Evolutionary conservation across 2,329 filamentous ascomycete genomes (phyloP).

Genomic region (Coniochaeta pulveracea): DNA sequence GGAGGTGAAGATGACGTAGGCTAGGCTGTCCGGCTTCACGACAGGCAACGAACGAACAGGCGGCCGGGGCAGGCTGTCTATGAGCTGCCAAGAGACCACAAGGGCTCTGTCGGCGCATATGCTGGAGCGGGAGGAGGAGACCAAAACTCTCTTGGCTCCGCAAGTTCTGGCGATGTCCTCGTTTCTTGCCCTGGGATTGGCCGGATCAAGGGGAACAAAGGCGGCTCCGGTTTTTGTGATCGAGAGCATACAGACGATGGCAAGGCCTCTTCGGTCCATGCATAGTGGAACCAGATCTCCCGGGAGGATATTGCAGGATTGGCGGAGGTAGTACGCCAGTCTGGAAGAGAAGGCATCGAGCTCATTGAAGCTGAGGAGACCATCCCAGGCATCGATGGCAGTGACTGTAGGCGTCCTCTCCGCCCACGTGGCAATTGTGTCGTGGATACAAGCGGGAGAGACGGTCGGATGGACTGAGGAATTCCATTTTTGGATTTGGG

Average conservation of each 20-base stretch:
- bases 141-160: neutral
- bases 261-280: too few species aligned
- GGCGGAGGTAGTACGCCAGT: too few species aligned
- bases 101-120: neutral
- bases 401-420: too few species aligned
- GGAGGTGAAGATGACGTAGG: conserved; percentile 36
- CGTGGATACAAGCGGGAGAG: too few species aligned
- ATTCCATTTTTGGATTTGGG: too few species aligned
- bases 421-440: too few species aligned
- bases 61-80: neutral
- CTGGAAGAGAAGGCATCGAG: too few species aligned
- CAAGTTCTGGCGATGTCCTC: neutral
- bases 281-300: too few species aligned
- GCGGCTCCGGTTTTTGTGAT: conserved; percentile 8
- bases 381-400: too few species aligned
- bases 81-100: neutral
- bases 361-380: too few species aligned
- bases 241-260: conserved; percentile 5
- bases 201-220: conserved; percentile 5
- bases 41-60: neutral
- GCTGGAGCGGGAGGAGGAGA: neutral
- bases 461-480: too few species aligned
- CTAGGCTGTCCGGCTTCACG: conserved; percentile 3
- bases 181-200: conserved; percentile 9
- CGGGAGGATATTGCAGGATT: too few species aligned